Evolutionary conservation across 169 alveolate genomes (phyloP), one percentile per base, ranked within the genome.

Genomic region (Babesia bovis): DNA sequence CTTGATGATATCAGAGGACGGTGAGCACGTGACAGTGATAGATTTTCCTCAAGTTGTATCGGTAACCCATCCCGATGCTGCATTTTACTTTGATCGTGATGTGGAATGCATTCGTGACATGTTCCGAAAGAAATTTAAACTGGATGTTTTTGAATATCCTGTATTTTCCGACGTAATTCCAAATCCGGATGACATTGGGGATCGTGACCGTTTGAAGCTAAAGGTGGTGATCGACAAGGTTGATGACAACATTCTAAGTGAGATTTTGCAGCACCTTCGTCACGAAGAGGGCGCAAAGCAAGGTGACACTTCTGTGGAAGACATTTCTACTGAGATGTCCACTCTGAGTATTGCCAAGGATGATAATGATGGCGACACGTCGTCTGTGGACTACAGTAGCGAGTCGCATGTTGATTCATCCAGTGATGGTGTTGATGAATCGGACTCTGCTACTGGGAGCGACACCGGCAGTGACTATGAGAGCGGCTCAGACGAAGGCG

Each of bases 41-140:
- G 99, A 98, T 86, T 96, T 98, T 67, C 99, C 99, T 0, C 98
- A 98, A 88, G 97, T 98, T 90, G 96, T 97, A 28, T 91, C 98
- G 47, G 95, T 95, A 15, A 83, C 88, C 40, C 99, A 98, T 82
- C 91, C 90, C 38, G 94, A 98, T 71, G 99, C 99, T 2, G 91
- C 93, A 49, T 87, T 87, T 61, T 95, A 94, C 84, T 96, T 95
- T 68, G 95, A 94, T 50, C 85, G 99, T 44, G 99, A 96, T 87
- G 95, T 96, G 13, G 91, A 90, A 41, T 95, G 99, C 78, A 88
- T 97, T 15, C 86, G 90, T 52, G 93, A 87, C 28, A 95, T 90
- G 79, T 97, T 96, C 72, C 85, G 79, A 57, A 94, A 90, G 81
- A 95, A 94, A 82, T 96, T 96, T 83, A 92, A 92, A 55, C 71